Conservation (phyloP, 441 rosid genomes). For the Euphorbia celastroides region DNA sequence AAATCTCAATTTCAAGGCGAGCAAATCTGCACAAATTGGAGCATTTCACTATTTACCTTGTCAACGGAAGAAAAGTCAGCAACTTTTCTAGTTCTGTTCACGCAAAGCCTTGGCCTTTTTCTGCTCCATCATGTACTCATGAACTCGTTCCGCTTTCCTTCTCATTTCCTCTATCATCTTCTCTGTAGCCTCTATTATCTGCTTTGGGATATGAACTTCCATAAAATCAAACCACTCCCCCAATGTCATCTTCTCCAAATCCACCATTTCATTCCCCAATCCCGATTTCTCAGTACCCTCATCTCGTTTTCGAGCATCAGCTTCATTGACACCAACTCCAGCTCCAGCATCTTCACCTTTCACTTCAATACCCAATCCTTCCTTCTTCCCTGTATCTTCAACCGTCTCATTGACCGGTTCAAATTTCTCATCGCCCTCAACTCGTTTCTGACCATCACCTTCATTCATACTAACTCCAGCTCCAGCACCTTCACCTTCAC, state of each 20-base stretch:
- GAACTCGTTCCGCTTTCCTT: conserved; percentile 35
- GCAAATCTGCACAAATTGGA: neutral
- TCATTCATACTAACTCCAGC: conserved; percentile 5
- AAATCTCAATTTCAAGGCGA: neutral
- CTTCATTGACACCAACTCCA: conserved; percentile 7
- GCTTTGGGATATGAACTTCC: conserved; percentile 38
- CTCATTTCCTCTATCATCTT: conserved; percentile 47
- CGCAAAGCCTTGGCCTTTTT: conserved; percentile 28
- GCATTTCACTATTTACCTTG: neutral
- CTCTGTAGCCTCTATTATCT: conserved; percentile 41
- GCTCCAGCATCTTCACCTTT: neutral
- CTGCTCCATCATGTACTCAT: conserved; percentile 36
- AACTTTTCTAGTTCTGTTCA: conserved; percentile 12
- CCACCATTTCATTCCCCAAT: conserved; percentile 18
- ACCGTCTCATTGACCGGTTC: conserved; percentile 16
- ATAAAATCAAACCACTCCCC: conserved; percentile 49
- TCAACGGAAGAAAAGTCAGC: neutral
- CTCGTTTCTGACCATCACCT: neutral
- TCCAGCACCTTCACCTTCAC: conserved; percentile 5
- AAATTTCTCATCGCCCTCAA: neutral
- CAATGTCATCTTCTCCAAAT: conserved; percentile 41
- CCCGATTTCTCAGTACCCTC: conserved; percentile 6
- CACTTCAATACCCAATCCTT: neutral
- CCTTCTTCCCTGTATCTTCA: too few species aligned
- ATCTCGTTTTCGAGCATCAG: neutral